A percentile compares a stretch with the other conserved stretches of the same genome.
phyloP scores from a whole-genome alignment of 2,329 filamentous ascomycete species.

The Colletotrichum orchidophilum region DNA sequence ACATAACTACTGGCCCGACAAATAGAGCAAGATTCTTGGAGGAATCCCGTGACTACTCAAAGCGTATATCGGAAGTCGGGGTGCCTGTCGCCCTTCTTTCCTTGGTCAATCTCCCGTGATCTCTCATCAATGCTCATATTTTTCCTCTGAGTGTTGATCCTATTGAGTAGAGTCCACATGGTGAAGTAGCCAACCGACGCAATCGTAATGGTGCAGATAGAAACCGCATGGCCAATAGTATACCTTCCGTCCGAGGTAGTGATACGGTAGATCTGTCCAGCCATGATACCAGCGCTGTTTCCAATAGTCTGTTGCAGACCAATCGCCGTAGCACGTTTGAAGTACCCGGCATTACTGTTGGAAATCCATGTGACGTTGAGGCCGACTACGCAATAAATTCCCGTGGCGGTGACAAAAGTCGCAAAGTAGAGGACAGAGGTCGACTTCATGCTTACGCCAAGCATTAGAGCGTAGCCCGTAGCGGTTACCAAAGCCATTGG shows the following conservation, averaged over 20 bases:
- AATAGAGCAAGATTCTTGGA: too few relatives aligned
- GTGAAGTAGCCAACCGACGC: slow-evolving; percentile 19
- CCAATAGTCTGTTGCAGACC: slow-evolving; percentile 46
- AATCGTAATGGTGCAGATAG: slow-evolving; percentile 25
- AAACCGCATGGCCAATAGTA: slow-evolving; percentile 28
- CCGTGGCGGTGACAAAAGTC: slow-evolving; percentile 5
- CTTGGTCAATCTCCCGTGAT: slow-evolving; percentile 15
- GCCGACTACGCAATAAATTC: slow-evolving; percentile 41
- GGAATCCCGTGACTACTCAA: not conserved
- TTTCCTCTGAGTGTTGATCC: slow-evolving; percentile 18
- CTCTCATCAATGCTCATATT: slow-evolving; percentile 29
- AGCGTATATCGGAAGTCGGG: slow-evolving; percentile 30
- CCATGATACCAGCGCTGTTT: slow-evolving; percentile 56
- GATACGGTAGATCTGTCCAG: slow-evolving; percentile 45
- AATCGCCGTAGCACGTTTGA: slow-evolving; percentile 55
- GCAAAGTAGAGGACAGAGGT: slow-evolving; percentile 24
- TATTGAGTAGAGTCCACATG: slow-evolving; percentile 20
- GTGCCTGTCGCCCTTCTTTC: slow-evolving; percentile 28
- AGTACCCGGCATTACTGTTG: slow-evolving; percentile 55
- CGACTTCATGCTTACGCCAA: slow-evolving; percentile 55
- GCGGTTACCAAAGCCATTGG: slow-evolving; percentile 58
- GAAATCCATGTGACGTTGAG: slow-evolving; percentile 57
- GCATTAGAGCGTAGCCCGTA: slow-evolving; percentile 58
- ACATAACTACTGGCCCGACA: too few relatives aligned
- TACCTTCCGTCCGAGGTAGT: slow-evolving; percentile 20